Evolutionary conservation across 2,329 filamentous ascomycete species (phyloP).

Genomic region (Claviceps maximensis): DNA sequence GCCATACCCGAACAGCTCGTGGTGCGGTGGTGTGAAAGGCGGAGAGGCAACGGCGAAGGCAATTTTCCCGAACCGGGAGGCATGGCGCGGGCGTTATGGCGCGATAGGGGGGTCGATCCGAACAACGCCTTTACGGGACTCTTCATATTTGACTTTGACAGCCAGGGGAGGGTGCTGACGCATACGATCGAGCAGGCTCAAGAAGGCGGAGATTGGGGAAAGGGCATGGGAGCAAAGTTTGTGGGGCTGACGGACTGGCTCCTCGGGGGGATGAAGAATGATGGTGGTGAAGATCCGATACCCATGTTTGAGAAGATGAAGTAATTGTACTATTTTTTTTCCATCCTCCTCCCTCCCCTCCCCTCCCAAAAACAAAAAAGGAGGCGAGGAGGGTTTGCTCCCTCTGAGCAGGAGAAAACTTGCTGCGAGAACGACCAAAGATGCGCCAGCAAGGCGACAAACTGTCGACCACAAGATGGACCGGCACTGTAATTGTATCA

Average conservation of each 20-base stretch:
- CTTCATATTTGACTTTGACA: slow-evolving; percentile 93
- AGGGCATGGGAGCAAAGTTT: slow-evolving; percentile 65
- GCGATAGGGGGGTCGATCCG: slow-evolving; percentile 29
- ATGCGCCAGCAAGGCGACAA: no score
- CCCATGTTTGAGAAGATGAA: slow-evolving; percentile 22
- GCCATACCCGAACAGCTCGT: slow-evolving; percentile 66
- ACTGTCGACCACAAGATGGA: no score
- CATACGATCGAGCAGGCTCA: slow-evolving; percentile 94
- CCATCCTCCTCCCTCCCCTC: not conserved
- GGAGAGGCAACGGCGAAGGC: slow-evolving; percentile 10
- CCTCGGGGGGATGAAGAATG: slow-evolving; percentile 52
- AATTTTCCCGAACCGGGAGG: slow-evolving; percentile 22
- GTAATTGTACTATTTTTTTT: slow-evolving; percentile 2
- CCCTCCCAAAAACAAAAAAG: not conserved
- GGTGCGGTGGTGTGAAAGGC: slow-evolving; percentile 64
- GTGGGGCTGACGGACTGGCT: slow-evolving; percentile 93
- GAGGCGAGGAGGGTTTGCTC: no score
- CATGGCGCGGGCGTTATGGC: slow-evolving; percentile 30
- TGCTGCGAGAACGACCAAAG: no score
- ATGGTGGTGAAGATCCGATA: slow-evolving; percentile 18
- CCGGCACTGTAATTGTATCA: no score
- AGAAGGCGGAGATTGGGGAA: slow-evolving; percentile 70
- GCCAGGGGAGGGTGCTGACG: slow-evolving; percentile 66
- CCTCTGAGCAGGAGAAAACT: no score
- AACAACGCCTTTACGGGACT: slow-evolving; percentile 75